Conservation (phyloP, 2,329 filamentous ascomycete genomes). For the Epichloe uncinata region DNA sequence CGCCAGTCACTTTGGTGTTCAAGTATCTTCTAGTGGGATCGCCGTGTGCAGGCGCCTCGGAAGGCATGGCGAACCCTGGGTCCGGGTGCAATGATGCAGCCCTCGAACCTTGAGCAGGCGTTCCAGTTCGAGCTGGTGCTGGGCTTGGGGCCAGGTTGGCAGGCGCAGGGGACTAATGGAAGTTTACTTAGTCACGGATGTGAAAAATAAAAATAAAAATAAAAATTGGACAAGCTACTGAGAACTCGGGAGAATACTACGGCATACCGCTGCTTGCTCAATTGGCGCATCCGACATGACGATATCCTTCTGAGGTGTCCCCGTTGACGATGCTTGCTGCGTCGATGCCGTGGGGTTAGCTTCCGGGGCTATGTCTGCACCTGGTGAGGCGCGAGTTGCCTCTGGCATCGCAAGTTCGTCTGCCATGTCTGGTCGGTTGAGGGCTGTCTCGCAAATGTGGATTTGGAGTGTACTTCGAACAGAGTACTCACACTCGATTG, state of each 20-base stretch:
- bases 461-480: background rate
- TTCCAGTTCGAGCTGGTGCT: constrained; percentile 32
- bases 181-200: background rate
- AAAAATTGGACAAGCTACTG: background rate
- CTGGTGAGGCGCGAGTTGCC: constrained; percentile 9
- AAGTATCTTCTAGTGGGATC: constrained; percentile 58
- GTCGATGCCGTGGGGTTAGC: constrained; percentile 7
- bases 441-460: background rate
- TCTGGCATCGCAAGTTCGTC: constrained; percentile 14
- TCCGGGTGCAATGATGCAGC: constrained; percentile 46
- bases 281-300: constrained; percentile 29
- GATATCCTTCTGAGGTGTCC: constrained; percentile 23
- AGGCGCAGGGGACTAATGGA: constrained; percentile 23
- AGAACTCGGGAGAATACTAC: background rate
- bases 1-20: constrained; percentile 55
- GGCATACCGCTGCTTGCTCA: constrained; percentile 27
- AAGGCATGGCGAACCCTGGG: constrained; percentile 37
- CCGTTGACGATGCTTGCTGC: constrained; percentile 5
- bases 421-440: constrained; percentile 15
- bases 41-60: constrained; percentile 49
- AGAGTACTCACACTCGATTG: background rate
- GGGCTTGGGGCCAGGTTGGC: constrained; percentile 26
- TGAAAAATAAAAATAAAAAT: background rate
- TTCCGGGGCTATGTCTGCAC: constrained; percentile 11
- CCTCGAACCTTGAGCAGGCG: constrained; percentile 37